A percentile compares a stretch with the other conserved stretches of the same genome.
These are phyloP conservation scores for Amylostereum areolatum DNA, from an alignment of 1,284 basidiomycete genomes.

Conservation along the genomic window DNA sequence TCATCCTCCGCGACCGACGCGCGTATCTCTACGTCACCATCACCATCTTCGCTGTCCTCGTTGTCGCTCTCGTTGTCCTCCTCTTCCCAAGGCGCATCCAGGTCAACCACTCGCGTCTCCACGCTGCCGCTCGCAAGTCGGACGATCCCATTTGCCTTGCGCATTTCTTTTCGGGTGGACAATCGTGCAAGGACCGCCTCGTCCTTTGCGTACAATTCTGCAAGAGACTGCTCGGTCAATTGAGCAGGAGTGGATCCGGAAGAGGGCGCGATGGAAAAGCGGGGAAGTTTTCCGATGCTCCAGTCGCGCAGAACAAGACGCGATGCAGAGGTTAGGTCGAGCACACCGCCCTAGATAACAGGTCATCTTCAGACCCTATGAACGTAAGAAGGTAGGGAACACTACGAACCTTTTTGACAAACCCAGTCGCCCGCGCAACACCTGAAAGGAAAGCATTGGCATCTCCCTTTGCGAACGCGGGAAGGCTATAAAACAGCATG, in stretches of 20 bases:
- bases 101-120: constrained; percentile 47
- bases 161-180: constrained; percentile 55
- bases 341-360: constrained; percentile 55
- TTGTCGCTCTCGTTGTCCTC: constrained; percentile 24
- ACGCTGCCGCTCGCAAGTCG: constrained; percentile 44
- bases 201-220: constrained; percentile 36
- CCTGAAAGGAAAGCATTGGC: constrained; percentile 75
- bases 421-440: constrained; percentile 73
- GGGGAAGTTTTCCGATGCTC: constrained; percentile 75
- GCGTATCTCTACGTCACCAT: constrained; percentile 2
- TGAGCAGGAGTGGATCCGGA: constrained; percentile 13
- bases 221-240: constrained; percentile 11
- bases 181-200: constrained; percentile 41
- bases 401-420: constrained; percentile 72
- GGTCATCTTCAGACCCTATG: constrained; percentile 1
- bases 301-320: constrained; percentile 88
- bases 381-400: not conserved
- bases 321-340: constrained; percentile 77
- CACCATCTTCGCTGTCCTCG: constrained; percentile 29
- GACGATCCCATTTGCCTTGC: constrained; percentile 55
- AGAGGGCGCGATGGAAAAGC: constrained; percentile 65
- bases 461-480: constrained; percentile 74
- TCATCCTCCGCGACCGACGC: constrained; percentile 10
- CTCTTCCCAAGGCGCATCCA: constrained; percentile 51
- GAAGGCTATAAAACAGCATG: constrained; percentile 86